These are phyloP conservation scores for Rheum nobile DNA, from an alignment of 148 eudicot genomes.

Conservation along the genomic window DNA sequence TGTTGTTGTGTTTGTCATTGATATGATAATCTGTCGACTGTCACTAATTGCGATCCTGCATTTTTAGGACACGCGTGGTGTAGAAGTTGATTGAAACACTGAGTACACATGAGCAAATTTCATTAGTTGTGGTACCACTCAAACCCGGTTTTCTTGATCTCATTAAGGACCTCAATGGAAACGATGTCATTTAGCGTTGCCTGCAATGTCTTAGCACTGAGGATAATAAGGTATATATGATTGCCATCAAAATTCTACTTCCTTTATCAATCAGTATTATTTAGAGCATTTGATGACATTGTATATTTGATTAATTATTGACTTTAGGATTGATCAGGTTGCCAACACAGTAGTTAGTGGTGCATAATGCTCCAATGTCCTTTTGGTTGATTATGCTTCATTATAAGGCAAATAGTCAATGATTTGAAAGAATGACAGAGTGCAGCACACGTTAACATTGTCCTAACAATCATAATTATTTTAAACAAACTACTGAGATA, in stretches of 20 bases:
- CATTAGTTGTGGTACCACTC: slow-evolving; percentile 34
- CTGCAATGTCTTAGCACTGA: slow-evolving; percentile 47
- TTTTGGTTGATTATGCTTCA: no score
- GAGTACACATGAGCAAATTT: slow-evolving; percentile 46
- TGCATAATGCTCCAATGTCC: no score
- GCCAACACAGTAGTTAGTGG: no score
- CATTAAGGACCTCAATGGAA: slow-evolving; percentile 57
- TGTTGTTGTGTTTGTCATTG: no score
- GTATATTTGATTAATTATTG: no score
- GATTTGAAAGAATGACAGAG: neutral
- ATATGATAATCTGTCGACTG: no score
- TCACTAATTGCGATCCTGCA: neutral
- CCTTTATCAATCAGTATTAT: no score
- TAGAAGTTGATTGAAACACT: slow-evolving; percentile 62
- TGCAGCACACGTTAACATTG: no score
- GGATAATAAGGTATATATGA: slow-evolving; percentile 54
- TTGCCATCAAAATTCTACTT: no score
- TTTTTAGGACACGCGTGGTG: slow-evolving; percentile 59
- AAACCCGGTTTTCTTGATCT: slow-evolving; percentile 60
- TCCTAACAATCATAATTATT: neutral
- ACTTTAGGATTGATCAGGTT: no score
- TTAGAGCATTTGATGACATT: no score
- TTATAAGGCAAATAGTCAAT: neutral
- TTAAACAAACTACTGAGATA: neutral
- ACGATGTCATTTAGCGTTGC: slow-evolving; percentile 69